Evolutionary conservation across 129 eudicot genomes (phyloP).

Genomic region (Escallonia rubra): DNA sequence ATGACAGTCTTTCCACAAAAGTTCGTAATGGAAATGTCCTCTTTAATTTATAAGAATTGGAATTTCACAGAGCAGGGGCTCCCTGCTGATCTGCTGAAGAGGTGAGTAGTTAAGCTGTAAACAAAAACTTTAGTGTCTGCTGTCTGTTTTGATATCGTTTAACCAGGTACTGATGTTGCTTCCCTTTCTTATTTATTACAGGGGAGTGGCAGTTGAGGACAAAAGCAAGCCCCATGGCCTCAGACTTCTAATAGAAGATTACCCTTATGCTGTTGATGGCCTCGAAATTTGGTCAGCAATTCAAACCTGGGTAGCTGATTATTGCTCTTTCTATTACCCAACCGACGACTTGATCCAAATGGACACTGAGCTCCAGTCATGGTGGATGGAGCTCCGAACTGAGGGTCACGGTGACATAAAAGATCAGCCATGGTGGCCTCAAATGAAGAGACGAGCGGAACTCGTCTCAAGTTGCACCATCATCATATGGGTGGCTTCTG

Average conservation of each 20-base stretch:
- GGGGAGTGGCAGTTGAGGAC: conserved; percentile 44
- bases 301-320: conserved; percentile 39
- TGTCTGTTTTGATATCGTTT: neutral
- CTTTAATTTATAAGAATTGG: conserved; percentile 64
- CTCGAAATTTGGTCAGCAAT: conserved; percentile 59
- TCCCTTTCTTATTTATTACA: neutral
- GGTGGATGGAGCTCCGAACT: conserved; percentile 46
- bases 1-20: conserved; percentile 67
- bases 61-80: conserved; percentile 73
- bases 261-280: conserved; percentile 55
- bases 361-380: conserved; percentile 43
- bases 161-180: neutral
- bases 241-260: conserved; percentile 39
- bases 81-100: conserved; percentile 72
- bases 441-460: conserved; percentile 31
- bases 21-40: conserved; percentile 79
- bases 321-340: conserved; percentile 36
- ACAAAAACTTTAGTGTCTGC: neutral
- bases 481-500: conserved; percentile 58
- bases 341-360: conserved; percentile 29
- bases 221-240: conserved; percentile 34
- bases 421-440: conserved; percentile 57
- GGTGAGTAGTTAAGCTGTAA: conserved; percentile 25
- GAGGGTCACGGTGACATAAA: conserved; percentile 60
- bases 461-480: conserved; percentile 40